Base-by-base conservation (phyloP, 1,284 basidiomycete species). In the Rhodotorula sp. region DNA sequence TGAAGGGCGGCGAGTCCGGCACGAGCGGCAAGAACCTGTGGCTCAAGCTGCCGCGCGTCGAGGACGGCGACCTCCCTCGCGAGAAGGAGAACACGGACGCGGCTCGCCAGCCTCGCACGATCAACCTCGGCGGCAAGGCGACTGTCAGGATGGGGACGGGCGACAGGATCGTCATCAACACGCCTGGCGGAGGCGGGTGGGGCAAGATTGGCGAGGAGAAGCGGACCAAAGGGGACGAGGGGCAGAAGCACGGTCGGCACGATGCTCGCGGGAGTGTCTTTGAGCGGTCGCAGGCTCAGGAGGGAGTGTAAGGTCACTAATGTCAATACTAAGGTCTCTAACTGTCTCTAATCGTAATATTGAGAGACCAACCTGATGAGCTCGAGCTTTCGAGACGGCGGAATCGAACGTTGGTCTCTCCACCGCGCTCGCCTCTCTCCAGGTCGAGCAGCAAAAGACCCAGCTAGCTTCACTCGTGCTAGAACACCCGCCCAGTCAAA, bases 41-140 rank as follows among this genome's bases (percentile, higher is more conserved):
- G 94, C 82, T 94, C 68, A 94, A 94, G 81, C 84, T 86, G 76
- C 83, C 86, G 50, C 85, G 90, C 28, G 77, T 84, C 70, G 86
- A 85, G 74, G 90, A 92, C 75, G 88, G 88, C 0, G 89, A 92
- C 77, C 70, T 86, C 22, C 69, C 70, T 6, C 20, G 52, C 53
- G 7, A 50, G 51, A 40, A 48, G 8, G 53, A 37, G 15, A 30
- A 62, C 18, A 37, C 15, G 30, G 28, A 31, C 8, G 15, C 48
- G 40, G 30, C 44, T 40, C 20, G 24, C 53, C 20, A 20, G 18
- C 62, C 85, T 26, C 84, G 92, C 28, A 83, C 86, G 46, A 89
- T 97, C 77, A 96, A 94, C 78, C 87, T 97, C 52, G 93, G 94
- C 26, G 92, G 94, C 13, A 97, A 97, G 80, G 90, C 89, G 55